A percentile compares a stretch with the other conserved stretches of the same genome.
These are phyloP conservation scores for Hypoxylon sp. DNA, from an alignment of 2,329 filamentous ascomycete genomes.

Conservation along the genomic window DNA sequence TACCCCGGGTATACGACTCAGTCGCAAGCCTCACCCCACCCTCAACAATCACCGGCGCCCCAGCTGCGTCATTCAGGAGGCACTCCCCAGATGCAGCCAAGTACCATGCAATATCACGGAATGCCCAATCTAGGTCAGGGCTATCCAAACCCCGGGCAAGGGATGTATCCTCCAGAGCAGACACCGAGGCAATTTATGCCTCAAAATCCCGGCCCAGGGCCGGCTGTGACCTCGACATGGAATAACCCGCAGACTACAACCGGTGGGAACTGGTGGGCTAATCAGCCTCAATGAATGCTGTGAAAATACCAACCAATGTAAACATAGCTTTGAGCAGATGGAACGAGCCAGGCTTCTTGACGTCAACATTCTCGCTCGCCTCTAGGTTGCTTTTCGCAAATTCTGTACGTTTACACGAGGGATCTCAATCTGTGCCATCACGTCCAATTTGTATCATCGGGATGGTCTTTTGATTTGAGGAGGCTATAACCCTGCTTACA, in stretches of 20 bases:
- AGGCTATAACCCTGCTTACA: constrained; percentile 30
- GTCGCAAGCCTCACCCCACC: constrained; percentile 62
- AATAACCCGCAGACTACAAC: constrained; percentile 72
- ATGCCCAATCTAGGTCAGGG: constrained; percentile 72
- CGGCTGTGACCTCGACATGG: constrained; percentile 66
- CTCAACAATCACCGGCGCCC: constrained; percentile 68
- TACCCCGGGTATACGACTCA: constrained; percentile 66
- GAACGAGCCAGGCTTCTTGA: constrained; percentile 5
- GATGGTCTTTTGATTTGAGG: constrained; percentile 33
- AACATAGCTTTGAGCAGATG: background rate
- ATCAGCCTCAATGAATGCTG: constrained; percentile 59
- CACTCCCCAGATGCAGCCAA: constrained; percentile 67
- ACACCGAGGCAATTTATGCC: constrained; percentile 77
- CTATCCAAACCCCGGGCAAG: constrained; percentile 67
- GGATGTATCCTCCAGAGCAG: constrained; percentile 72
- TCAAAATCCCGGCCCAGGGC: constrained; percentile 65
- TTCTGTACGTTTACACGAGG: constrained; percentile 16
- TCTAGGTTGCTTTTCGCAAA: constrained; percentile 6
- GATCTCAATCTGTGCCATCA: constrained; percentile 8
- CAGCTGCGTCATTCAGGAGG: constrained; percentile 70
- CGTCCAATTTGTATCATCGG: constrained; percentile 19
- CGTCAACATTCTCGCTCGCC: constrained; percentile 10
- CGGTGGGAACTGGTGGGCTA: constrained; percentile 67
- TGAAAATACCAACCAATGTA: background rate
- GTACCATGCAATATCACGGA: constrained; percentile 70